Percentiles rank a stretch among this genome's conserved stretches.
phyloP scores from a whole-genome alignment of 1,284 basidiomycete species.

The Paramarasmius palmivorus region DNA sequence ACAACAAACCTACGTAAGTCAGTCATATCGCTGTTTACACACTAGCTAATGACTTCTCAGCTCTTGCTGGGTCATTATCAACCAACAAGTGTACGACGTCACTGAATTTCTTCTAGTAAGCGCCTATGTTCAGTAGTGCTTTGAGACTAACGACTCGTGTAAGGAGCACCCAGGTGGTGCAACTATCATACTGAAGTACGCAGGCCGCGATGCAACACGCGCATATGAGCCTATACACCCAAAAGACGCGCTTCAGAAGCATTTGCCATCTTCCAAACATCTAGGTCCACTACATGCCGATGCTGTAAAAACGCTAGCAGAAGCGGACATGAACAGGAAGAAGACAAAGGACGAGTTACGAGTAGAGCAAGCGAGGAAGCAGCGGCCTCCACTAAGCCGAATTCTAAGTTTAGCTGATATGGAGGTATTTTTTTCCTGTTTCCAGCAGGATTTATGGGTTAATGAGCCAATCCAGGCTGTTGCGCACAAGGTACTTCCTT shows the following conservation, averaged over 20 bases:
- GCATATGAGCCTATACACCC: conserved; percentile 78
- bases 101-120: conserved; percentile 69
- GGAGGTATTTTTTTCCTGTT: conserved; percentile 48
- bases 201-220: conserved; percentile 75
- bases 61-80: conserved; percentile 77
- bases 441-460: background rate
- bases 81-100: conserved; percentile 78
- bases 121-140: too few relatives aligned
- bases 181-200: conserved; percentile 77
- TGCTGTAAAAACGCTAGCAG: conserved; percentile 45
- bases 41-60: background rate
- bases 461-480: too few relatives aligned
- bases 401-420: conserved; percentile 80
- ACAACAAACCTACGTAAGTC: conserved; percentile 7
- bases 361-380: conserved; percentile 60
- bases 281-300: conserved; percentile 65
- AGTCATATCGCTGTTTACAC: background rate
- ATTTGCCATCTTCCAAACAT: conserved; percentile 64
- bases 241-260: conserved; percentile 66
- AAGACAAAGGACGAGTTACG: conserved; percentile 74
- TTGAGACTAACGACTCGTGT: conserved; percentile 12
- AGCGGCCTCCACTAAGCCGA: conserved; percentile 62
- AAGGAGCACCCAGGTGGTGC: conserved; percentile 84
- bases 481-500: conserved; percentile 65
- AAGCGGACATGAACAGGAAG: conserved; percentile 38